These are phyloP conservation scores for Capronia americana DNA, from an alignment of 2,329 filamentous ascomycete genomes.

Conservation along the genomic window DNA sequence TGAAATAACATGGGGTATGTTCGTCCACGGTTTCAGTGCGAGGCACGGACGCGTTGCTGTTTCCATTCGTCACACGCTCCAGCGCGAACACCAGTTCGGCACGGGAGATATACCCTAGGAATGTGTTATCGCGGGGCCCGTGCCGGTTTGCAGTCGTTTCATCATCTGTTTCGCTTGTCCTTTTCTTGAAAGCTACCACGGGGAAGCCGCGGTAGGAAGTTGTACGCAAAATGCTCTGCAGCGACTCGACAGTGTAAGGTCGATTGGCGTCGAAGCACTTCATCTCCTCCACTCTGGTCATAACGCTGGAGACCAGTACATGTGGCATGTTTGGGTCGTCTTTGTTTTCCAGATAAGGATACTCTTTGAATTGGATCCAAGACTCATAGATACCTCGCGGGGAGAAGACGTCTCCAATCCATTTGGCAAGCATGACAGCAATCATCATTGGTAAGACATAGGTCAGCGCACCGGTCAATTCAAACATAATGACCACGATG, in stretches of 20 bases:
- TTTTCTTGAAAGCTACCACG: constrained; percentile 62
- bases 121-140: constrained; percentile 58
- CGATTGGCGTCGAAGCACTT: constrained; percentile 79
- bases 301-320: constrained; percentile 82
- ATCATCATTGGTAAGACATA: constrained; percentile 99
- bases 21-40: constrained; percentile 52
- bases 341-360: constrained; percentile 91
- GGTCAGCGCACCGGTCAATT: constrained; percentile 92
- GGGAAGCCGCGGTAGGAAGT: constrained; percentile 91
- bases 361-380: constrained; percentile 96
- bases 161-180: constrained; percentile 13
- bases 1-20: constrained; percentile 73
- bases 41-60: constrained; percentile 45
- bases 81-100: constrained; percentile 87
- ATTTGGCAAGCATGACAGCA: constrained; percentile 96
- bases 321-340: constrained; percentile 81
- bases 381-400: constrained; percentile 94
- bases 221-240: constrained; percentile 72
- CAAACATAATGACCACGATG: constrained; percentile 99
- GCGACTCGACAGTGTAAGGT: constrained; percentile 81
- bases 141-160: constrained; percentile 14
- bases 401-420: constrained; percentile 95
- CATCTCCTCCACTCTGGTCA: constrained; percentile 91
- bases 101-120: constrained; percentile 92
- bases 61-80: constrained; percentile 58